Percentiles rank a stretch among this genome's conserved stretches.
These are phyloP conservation scores for Porcisia hertigi DNA, from an alignment of 208 protist genomes.

Conservation along the genomic window DNA sequence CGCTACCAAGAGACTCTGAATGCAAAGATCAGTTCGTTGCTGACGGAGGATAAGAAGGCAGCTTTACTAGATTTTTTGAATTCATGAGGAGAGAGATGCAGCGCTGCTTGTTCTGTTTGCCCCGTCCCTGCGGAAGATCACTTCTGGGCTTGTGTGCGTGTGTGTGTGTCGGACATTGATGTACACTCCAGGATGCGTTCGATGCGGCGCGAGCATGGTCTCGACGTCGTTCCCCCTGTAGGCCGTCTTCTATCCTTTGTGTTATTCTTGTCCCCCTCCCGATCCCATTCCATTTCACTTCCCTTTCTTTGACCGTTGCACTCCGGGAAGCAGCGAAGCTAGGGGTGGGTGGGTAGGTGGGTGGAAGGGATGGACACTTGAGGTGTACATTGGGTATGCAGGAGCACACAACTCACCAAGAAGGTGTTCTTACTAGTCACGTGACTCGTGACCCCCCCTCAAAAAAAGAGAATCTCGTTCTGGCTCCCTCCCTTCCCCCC, in stretches of 20 bases:
- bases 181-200: neutral
- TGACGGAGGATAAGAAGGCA: constrained; percentile 35
- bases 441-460: neutral
- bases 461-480: no score
- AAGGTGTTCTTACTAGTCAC: neutral
- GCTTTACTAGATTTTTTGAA: constrained; percentile 42
- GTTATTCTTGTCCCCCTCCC: neutral
- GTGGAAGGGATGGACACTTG: neutral
- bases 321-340: no score
- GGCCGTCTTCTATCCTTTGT: neutral
- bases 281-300: neutral
- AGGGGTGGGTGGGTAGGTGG: no score
- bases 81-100: constrained; percentile 9
- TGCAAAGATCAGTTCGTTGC: constrained; percentile 30
- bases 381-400: no score
- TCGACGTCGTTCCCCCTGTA: constrained; percentile 1
- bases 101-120: neutral
- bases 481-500: neutral
- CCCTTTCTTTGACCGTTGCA: neutral
- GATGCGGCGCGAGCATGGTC: neutral
- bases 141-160: neutral
- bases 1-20: constrained; percentile 37
- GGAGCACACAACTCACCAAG: neutral
- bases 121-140: neutral
- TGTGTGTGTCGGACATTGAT: neutral